Conservation (phyloP, 495 filamentous ascomycete genomes). For the Hypoxylon cercidicola region DNA sequence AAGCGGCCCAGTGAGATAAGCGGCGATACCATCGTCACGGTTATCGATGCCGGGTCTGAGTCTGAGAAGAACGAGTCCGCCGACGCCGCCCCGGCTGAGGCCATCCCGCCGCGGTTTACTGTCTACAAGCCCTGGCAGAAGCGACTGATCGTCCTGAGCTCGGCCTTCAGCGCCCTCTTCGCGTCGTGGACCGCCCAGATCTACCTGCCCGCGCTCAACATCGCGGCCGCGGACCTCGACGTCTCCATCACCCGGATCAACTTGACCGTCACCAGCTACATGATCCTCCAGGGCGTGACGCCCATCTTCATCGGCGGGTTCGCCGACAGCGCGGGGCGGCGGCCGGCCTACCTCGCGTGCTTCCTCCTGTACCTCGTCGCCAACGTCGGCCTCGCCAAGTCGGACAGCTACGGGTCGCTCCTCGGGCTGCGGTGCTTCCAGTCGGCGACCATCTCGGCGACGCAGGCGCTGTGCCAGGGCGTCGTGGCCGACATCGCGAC, state of each 20-base stretch:
- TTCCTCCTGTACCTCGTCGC: constrained; percentile 67
- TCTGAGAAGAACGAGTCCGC: constrained; percentile 10
- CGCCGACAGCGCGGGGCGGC: constrained; percentile 64
- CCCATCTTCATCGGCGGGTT: constrained; percentile 67
- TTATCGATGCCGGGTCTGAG: constrained; percentile 10
- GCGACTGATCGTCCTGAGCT: constrained; percentile 68
- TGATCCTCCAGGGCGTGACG: constrained; percentile 68
- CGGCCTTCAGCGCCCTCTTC: constrained; percentile 70
- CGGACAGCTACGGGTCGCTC: constrained; percentile 60
- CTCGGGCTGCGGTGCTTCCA: constrained; percentile 66
- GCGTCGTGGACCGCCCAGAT: constrained; percentile 74
- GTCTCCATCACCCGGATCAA: constrained; percentile 66
- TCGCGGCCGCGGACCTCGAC: constrained; percentile 61
- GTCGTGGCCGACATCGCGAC: constrained; percentile 66
- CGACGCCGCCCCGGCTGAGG: constrained; percentile 43
- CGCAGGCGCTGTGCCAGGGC: constrained; percentile 63
- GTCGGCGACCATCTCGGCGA: constrained; percentile 62
- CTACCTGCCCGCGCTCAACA: constrained; percentile 75
- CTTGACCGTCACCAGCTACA: constrained; percentile 69
- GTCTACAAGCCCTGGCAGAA: constrained; percentile 66
- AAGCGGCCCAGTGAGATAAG: constrained; percentile 21
- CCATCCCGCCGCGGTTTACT: constrained; percentile 55
- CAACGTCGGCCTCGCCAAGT: constrained; percentile 64
- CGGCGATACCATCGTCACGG: constrained; percentile 15
- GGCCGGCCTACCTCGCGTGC: constrained; percentile 64